phyloP scores from a whole-genome alignment of 306 rosid genomes.

The Lagenaria siceraria region DNA sequence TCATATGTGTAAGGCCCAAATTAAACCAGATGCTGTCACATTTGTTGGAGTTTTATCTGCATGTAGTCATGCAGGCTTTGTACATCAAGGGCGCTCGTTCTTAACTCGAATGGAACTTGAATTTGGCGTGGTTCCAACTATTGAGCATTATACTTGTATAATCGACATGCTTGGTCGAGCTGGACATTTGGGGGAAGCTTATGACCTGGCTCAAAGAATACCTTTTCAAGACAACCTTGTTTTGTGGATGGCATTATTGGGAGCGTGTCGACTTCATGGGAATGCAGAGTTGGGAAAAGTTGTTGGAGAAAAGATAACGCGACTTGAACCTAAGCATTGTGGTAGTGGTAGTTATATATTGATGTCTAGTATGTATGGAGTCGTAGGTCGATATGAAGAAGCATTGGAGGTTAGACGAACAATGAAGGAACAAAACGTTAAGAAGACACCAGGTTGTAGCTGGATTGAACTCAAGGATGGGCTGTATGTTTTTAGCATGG shows the following conservation, averaged over 20 bases:
- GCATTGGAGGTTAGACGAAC: conserved; percentile 50
- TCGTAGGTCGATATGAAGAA: conserved; percentile 49
- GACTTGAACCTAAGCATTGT: conserved; percentile 56
- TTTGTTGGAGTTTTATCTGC: conserved; percentile 64
- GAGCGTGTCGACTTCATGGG: conserved; percentile 61
- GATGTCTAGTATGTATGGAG: conserved; percentile 62
- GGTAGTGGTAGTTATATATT: conserved; percentile 76
- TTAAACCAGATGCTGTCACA: conserved; percentile 45
- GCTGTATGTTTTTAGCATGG: conserved; percentile 48
- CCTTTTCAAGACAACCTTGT: conserved; percentile 54
- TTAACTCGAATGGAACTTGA: conserved; percentile 44
- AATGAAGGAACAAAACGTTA: conserved; percentile 66
- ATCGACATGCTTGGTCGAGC: conserved; percentile 85
- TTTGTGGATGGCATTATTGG: conserved; percentile 71
- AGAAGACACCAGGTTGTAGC: conserved; percentile 72
- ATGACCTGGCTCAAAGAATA: conserved; percentile 35
- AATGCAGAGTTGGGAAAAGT: conserved; percentile 52
- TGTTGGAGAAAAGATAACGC: conserved; percentile 41
- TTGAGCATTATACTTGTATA: conserved; percentile 76
- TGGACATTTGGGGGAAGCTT: conserved; percentile 52
- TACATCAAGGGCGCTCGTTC: conserved; percentile 48
- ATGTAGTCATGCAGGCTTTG: conserved; percentile 65
- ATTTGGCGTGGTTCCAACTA: conserved; percentile 48
- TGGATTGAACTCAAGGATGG: conserved; percentile 84
- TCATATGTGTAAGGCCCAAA: conserved; percentile 38